phyloP scores from a whole-genome alignment of 805 yeast species.

The Ogataea polymorpha region DNA sequence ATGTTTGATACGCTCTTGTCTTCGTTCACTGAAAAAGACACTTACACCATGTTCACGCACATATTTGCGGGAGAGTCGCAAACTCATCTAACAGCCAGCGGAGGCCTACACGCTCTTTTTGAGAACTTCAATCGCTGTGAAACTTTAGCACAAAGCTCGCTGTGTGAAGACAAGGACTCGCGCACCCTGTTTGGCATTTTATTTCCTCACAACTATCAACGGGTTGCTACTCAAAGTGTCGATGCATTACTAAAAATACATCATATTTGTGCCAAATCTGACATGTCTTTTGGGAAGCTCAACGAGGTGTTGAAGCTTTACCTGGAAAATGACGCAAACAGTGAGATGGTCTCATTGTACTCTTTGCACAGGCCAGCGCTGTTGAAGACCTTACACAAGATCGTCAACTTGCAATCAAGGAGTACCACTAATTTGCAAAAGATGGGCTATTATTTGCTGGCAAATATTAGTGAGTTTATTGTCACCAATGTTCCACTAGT shows the following conservation, averaged over 20 bases:
- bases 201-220: conserved; percentile 4
- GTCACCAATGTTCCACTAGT: conserved; percentile 15
- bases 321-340: conserved; percentile 16
- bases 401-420: conserved; percentile 13
- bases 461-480: conserved; percentile 14
- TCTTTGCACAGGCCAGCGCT: conserved; percentile 15
- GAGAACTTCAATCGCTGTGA: conserved; percentile 19
- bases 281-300: neutral
- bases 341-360: conserved; percentile 17
- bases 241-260: conserved; percentile 6
- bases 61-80: conserved; percentile 6
- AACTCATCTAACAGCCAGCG: conserved; percentile 2
- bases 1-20: conserved; percentile 17
- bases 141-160: conserved; percentile 22
- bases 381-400: conserved; percentile 20
- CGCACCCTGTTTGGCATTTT: conserved; percentile 9
- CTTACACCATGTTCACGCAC: conserved; percentile 11
- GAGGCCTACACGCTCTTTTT: conserved; percentile 16
- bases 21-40: conserved; percentile 6
- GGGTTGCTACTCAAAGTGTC: conserved; percentile 6
- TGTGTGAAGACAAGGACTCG: conserved; percentile 16
- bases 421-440: conserved; percentile 22
- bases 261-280: conserved; percentile 1
- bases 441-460: conserved; percentile 24
- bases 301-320: conserved; percentile 5